These are phyloP conservation scores for Drechslerella stenobrocha DNA, from an alignment of 2,329 filamentous ascomycete genomes.

Conservation along the genomic window DNA sequence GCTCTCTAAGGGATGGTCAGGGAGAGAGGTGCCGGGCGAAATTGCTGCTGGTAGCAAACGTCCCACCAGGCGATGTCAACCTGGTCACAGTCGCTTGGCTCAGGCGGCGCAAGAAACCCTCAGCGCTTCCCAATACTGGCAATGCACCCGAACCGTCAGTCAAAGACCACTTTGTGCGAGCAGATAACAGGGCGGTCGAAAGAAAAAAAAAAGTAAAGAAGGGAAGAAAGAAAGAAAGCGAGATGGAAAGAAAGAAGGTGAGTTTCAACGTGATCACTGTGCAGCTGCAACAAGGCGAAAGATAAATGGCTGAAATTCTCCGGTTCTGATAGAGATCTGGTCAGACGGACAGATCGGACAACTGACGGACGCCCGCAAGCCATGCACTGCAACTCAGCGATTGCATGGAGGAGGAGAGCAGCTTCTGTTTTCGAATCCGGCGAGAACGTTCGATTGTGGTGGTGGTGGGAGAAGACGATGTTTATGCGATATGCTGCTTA, in stretches of 20 bases:
- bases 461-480: background rate
- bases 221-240: background rate
- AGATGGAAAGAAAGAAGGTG: background rate
- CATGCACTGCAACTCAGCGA: constrained; percentile 4
- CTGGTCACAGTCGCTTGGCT: constrained; percentile 40
- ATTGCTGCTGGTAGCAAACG: constrained; percentile 15
- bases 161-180: constrained; percentile 6
- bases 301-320: constrained; percentile 4
- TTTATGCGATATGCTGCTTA: background rate
- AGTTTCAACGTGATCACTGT: background rate
- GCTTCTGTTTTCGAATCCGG: background rate
- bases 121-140: constrained; percentile 41
- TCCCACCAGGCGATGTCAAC: constrained; percentile 19
- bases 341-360: background rate
- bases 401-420: background rate
- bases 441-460: background rate
- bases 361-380: background rate
- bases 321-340: constrained; percentile 6
- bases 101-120: constrained; percentile 10
- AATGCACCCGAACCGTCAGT: constrained; percentile 28
- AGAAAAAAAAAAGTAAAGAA: background rate
- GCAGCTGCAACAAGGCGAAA: background rate
- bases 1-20: background rate
- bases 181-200: background rate
- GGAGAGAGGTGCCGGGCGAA: constrained; percentile 25